phyloP scores from a whole-genome alignment of 1,284 basidiomycete genomes.

The Fomitiporia mediterranea region DNA sequence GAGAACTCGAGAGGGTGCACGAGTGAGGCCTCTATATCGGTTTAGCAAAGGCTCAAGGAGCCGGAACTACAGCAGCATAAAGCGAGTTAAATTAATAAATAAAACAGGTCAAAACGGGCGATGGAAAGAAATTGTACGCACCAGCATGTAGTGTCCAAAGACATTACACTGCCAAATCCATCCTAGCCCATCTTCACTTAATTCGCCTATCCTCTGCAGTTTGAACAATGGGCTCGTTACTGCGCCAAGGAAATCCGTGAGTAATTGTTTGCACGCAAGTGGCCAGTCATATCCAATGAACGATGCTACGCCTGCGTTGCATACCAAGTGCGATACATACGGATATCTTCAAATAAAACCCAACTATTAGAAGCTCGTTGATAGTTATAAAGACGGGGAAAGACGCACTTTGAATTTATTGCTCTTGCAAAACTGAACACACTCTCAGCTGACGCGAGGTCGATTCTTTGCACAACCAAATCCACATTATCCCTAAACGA shows the following conservation, averaged over 20 bases:
- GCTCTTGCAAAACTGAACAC: slow-evolving; percentile 62
- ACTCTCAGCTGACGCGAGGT: slow-evolving; percentile 60
- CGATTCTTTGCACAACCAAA: slow-evolving; percentile 59
- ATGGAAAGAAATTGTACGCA: slow-evolving; percentile 36
- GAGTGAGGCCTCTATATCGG: slow-evolving; percentile 8
- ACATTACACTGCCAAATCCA: slow-evolving; percentile 85
- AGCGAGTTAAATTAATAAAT: not conserved
- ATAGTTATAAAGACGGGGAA: slow-evolving; percentile 2
- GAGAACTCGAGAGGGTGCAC: slow-evolving; percentile 56
- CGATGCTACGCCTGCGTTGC: slow-evolving; percentile 76
- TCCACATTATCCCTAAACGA: slow-evolving; percentile 58
- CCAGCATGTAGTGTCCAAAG: slow-evolving; percentile 79
- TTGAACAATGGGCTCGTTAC: slow-evolving; percentile 61
- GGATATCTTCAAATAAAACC: slow-evolving; percentile 51
- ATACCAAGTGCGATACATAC: slow-evolving; percentile 78
- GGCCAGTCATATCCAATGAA: slow-evolving; percentile 59
- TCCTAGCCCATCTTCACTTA: slow-evolving; percentile 70
- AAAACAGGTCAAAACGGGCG: not conserved
- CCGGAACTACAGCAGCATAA: slow-evolving; percentile 48
- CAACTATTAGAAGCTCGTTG: slow-evolving; percentile 9
- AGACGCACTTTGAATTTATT: slow-evolving; percentile 49
- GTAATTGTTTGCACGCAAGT: slow-evolving; percentile 46
- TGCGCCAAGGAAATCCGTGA: slow-evolving; percentile 41
- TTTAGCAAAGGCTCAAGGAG: slow-evolving; percentile 47
- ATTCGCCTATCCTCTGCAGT: slow-evolving; percentile 54